Evolutionary conservation across 768 basidiomycete species (phyloP).

Genomic region (Trametes cingulata): DNA sequence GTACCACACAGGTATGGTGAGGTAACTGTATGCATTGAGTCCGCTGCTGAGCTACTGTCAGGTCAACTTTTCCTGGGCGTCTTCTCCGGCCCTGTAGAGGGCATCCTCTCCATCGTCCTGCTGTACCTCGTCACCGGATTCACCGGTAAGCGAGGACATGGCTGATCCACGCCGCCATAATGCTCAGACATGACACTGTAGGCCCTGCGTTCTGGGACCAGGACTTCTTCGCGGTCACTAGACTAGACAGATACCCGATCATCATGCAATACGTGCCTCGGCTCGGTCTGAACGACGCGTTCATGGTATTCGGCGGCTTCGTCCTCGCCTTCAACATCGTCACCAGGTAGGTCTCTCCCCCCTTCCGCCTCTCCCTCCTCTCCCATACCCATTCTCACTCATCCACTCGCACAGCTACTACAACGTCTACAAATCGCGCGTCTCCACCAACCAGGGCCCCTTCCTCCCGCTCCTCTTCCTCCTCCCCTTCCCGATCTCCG

Average conservation of each 20-base stretch:
- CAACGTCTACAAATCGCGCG: constrained; percentile 74
- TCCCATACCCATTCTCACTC: not conserved
- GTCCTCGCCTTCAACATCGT: constrained; percentile 80
- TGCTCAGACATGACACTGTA: constrained; percentile 29
- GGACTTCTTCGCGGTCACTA: constrained; percentile 58
- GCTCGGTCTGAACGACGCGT: constrained; percentile 77
- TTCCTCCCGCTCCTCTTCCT: constrained; percentile 68
- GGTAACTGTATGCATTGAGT: not conserved
- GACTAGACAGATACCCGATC: constrained; percentile 51
- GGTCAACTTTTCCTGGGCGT: constrained; percentile 89
- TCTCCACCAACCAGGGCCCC: constrained; percentile 41
- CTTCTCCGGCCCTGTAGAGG: constrained; percentile 96
- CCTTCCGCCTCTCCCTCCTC: not conserved
- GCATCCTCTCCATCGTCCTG: constrained; percentile 80
- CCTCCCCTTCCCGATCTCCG: constrained; percentile 75
- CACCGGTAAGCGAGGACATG: constrained; percentile 47
- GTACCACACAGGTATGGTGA: constrained; percentile 80
- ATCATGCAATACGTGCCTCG: constrained; percentile 56
- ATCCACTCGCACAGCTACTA: constrained; percentile 52
- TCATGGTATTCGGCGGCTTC: constrained; percentile 79
- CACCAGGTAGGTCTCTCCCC: constrained; percentile 47
- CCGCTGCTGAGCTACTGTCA: constrained; percentile 25
- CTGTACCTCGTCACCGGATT: constrained; percentile 81
- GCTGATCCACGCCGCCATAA: not conserved
- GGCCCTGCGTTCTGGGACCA: constrained; percentile 84